A percentile compares a stretch with the other conserved stretches of the same genome.
phyloP scores from a whole-genome alignment of 1,284 basidiomycete genomes.

The Athelia psychrophila region DNA sequence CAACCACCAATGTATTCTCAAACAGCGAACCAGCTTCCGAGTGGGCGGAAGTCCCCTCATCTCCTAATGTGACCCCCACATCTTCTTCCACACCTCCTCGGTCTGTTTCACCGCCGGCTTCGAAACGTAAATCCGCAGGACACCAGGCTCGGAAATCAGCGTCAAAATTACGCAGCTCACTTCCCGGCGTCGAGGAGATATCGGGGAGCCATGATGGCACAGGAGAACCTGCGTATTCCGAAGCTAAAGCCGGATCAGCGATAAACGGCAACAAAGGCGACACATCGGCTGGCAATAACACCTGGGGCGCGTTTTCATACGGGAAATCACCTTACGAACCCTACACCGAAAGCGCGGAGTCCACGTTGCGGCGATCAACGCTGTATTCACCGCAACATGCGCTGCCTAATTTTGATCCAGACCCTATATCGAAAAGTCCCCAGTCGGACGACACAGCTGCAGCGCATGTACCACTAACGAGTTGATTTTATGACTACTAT shows the following conservation, averaged over 20 bases:
- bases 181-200: conserved; percentile 62
- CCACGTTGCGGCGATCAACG: conserved; percentile 48
- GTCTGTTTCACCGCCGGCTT: conserved; percentile 39
- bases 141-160: conserved; percentile 53
- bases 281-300: conserved; percentile 10
- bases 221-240: conserved; percentile 15
- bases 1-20: conserved; percentile 35
- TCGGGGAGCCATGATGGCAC: conserved; percentile 27
- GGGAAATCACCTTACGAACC: conserved; percentile 34
- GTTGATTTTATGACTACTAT: neutral
- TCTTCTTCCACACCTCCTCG: conserved; percentile 34
- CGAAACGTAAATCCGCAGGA: conserved; percentile 26
- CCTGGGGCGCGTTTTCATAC: conserved; percentile 44
- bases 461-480: conserved; percentile 18
- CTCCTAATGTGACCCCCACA: conserved; percentile 28
- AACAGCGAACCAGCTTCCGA: conserved; percentile 39
- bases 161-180: conserved; percentile 63
- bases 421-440: conserved; percentile 21
- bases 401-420: conserved; percentile 13
- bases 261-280: conserved; percentile 21
- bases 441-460: conserved; percentile 30
- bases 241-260: conserved; percentile 10
- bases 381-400: conserved; percentile 32
- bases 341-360: conserved; percentile 32
- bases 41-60: conserved; percentile 48